Conservation (phyloP, 345 rosid species). For the Conringia planisiliqua region DNA sequence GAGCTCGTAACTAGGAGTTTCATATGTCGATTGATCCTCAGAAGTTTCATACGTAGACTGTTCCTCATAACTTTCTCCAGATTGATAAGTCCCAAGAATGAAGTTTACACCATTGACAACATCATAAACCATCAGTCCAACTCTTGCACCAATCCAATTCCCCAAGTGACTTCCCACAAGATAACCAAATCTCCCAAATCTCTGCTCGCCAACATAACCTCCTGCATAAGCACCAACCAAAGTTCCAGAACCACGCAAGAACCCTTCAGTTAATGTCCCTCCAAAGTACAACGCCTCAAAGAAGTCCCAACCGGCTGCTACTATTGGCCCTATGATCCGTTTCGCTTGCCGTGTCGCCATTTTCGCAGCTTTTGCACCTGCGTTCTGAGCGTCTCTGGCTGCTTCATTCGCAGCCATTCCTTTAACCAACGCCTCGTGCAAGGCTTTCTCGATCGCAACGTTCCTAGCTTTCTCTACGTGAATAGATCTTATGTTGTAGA, state of each 20-base stretch:
- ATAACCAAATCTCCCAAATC: conserved; percentile 81
- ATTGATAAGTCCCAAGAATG: conserved; percentile 45
- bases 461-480: conserved; percentile 76
- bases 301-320: conserved; percentile 96
- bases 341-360: conserved; percentile 68
- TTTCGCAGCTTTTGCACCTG: conserved; percentile 87
- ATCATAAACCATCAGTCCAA: conserved; percentile 90
- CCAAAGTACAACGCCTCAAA: conserved; percentile 92
- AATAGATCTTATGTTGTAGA: conserved; percentile 68
- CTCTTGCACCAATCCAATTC: conserved; percentile 95
- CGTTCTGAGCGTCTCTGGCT: conserved; percentile 67
- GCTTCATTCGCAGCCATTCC: conserved; percentile 64
- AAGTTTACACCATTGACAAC: conserved; percentile 66
- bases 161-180: conserved; percentile 89
- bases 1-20: conserved; percentile 25
- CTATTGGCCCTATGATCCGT: conserved; percentile 82
- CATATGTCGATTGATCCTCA: conserved; percentile 24
- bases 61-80: conserved; percentile 27
- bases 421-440: conserved; percentile 59
- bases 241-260: conserved; percentile 88
- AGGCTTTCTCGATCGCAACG: conserved; percentile 59
- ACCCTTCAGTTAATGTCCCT: conserved; percentile 78
- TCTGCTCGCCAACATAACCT: conserved; percentile 71
- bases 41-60: conserved; percentile 19
- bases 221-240: conserved; percentile 81